Conservation (phyloP, 345 rosid species). For the Murraya koenigii region DNA sequence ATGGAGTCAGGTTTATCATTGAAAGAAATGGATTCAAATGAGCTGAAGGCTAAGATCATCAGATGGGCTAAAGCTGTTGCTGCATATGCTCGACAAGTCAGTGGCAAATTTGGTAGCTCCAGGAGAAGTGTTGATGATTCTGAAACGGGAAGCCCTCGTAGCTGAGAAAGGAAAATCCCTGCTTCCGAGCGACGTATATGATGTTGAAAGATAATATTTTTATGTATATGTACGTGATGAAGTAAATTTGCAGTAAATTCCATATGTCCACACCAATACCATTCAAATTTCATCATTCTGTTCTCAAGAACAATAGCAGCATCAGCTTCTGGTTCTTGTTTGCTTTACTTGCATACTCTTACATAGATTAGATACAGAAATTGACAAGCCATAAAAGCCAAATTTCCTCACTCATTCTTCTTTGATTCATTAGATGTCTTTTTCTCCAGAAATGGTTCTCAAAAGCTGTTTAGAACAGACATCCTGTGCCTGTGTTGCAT, state of each 20-base stretch:
- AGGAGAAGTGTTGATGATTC: constrained; percentile 9
- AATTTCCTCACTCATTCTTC: constrained; percentile 23
- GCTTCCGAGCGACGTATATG: background rate
- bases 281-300: background rate
- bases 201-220: background rate
- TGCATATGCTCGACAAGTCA: constrained; percentile 75
- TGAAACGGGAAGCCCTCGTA: background rate
- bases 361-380: background rate
- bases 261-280: background rate
- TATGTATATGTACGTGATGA: too few relatives aligned
- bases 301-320: background rate
- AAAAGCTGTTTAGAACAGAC: constrained; percentile 69
- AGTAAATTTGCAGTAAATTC: too few relatives aligned
- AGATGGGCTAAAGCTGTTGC: constrained; percentile 90
- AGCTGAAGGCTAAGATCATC: constrained; percentile 64
- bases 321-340: background rate
- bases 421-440: constrained; percentile 12
- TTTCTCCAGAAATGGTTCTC: constrained; percentile 56
- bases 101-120: constrained; percentile 37
- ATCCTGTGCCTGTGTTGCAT: constrained; percentile 69
- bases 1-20: constrained; percentile 44
- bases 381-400: background rate
- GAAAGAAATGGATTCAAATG: constrained; percentile 50
- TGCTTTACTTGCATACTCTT: background rate
- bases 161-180: background rate